A percentile compares a stretch with the other conserved stretches of the same genome.
Conservation (phyloP, 441 rosid genomes). For the Macaranga tanarius region DNA sequence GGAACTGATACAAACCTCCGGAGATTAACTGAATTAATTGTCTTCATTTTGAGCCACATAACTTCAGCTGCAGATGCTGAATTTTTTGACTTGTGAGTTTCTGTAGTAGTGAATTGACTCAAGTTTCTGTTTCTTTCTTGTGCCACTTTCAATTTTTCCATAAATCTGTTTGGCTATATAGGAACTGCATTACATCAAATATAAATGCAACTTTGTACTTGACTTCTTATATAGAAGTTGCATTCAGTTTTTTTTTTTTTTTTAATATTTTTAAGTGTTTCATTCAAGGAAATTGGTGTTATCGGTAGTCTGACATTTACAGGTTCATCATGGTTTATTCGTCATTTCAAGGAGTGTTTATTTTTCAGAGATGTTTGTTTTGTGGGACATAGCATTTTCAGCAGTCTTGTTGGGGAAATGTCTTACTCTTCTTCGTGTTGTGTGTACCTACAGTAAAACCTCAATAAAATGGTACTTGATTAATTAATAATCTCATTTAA, state of each 20-base stretch:
- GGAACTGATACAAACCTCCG: constrained; percentile 91
- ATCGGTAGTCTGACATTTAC: background rate
- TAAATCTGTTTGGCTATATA: background rate
- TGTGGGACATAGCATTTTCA: background rate
- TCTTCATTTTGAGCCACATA: constrained; percentile 81
- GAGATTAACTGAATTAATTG: constrained; percentile 80
- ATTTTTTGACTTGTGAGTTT: constrained; percentile 88
- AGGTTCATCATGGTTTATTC: background rate
- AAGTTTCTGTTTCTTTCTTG: background rate
- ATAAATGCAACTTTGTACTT: background rate
- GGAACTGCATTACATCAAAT: background rate
- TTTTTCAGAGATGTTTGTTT: background rate
- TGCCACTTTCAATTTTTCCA: background rate
- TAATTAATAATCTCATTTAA: no score
- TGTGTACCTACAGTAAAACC: background rate
- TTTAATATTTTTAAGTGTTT: no score
- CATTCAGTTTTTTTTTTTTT: background rate
- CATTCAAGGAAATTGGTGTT: background rate
- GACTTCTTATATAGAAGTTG: background rate
- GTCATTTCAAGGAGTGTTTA: background rate
- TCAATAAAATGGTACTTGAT: no score
- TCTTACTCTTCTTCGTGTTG: background rate
- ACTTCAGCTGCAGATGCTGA: constrained; percentile 87
- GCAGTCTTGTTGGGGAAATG: background rate
- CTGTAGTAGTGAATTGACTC: constrained; percentile 13